Evolutionary conservation across 139 green algal genomes (phyloP).

Genomic region (Haematococcus sp.): DNA sequence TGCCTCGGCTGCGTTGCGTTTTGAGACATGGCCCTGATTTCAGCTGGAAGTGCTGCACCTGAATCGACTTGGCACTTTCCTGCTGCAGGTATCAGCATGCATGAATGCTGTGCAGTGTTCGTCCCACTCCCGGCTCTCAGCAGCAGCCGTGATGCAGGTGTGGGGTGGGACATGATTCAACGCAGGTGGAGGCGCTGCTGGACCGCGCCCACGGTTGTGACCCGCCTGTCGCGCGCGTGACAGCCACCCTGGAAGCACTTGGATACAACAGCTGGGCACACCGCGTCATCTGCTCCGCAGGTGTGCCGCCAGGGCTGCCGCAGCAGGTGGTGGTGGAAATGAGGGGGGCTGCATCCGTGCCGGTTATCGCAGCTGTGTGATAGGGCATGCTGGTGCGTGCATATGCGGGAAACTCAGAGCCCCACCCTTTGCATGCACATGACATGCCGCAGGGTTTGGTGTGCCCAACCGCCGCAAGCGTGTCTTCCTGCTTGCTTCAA

Average conservation of each 20-base stretch:
- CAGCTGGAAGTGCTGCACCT: constrained; percentile 1
- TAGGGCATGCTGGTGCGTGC: no score
- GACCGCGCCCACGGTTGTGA: constrained; percentile 49
- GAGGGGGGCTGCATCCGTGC: no score
- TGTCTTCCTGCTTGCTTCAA: constrained; percentile 81
- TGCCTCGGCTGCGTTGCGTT: neutral
- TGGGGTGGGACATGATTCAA: no score
- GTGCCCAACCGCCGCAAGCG: constrained; percentile 74
- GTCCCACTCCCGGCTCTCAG: no score
- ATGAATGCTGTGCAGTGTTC: neutral
- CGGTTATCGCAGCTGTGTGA: no score
- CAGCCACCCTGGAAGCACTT: constrained; percentile 64
- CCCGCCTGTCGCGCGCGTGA: constrained; percentile 52
- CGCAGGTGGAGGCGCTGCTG: constrained; percentile 76
- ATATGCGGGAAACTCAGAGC: no score
- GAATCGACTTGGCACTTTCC: constrained; percentile 9
- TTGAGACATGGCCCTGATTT: neutral
- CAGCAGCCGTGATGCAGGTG: no score
- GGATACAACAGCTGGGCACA: constrained; percentile 82
- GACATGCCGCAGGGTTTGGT: constrained; percentile 66
- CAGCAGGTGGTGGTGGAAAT: no score
- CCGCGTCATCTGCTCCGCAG: constrained; percentile 65
- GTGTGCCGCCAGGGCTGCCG: constrained; percentile 15
- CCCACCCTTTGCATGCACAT: constrained; percentile 1
- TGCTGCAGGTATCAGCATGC: neutral